Base-by-base conservation (phyloP, 257 asterid species). In the Solanum sitiens region DNA sequence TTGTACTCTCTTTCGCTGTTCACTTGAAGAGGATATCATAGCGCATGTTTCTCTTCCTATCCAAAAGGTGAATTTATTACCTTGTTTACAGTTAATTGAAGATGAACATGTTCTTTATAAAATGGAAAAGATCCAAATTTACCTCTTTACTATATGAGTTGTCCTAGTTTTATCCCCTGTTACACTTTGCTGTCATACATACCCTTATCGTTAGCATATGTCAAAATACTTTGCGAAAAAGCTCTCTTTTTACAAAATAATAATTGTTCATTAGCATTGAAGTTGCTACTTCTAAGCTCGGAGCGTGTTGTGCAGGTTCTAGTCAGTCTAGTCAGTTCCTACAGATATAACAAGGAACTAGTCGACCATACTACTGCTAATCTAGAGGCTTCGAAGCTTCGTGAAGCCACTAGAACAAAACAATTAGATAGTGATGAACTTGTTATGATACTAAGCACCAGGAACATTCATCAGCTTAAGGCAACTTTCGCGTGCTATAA, bases 1-100 rank as follows among this genome's bases (percentile, higher is more conserved):
- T 75, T 92, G 95, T 79, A 88, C 91, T 30, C 93, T 96, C 40
- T 96, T 92, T 72, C 88, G 93, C 85, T 39, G 86, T 61, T 93
- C 98, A 8, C 95, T 95, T 50, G 98, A 95, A 89, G 99, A 95
- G 88, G 98, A 96, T 88, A 95, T 95, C 87, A 82, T 90, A 72
- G 73, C 93, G 2, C 90, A 89, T 61, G 91, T 93, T 85, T 40
- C 98, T 63, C 91, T 83, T 86, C 98, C 98, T 35, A 80, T 93
- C 33, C 96, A 87, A 87, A 96, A 93, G 98, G 98, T 94, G 88
- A 27, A 80, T 30, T 10, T 16, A 47, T 45, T 47, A 30, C 44
- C 3, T 30, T 32, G 6, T 27, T 80, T 80, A 39, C 15, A 77
- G 9, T 47, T 30, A 15, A 80, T 9, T 18, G 40, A 77, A 25